Evolutionary conservation across 345 rosid genomes (phyloP).

Genomic region (Salix caprea): DNA sequence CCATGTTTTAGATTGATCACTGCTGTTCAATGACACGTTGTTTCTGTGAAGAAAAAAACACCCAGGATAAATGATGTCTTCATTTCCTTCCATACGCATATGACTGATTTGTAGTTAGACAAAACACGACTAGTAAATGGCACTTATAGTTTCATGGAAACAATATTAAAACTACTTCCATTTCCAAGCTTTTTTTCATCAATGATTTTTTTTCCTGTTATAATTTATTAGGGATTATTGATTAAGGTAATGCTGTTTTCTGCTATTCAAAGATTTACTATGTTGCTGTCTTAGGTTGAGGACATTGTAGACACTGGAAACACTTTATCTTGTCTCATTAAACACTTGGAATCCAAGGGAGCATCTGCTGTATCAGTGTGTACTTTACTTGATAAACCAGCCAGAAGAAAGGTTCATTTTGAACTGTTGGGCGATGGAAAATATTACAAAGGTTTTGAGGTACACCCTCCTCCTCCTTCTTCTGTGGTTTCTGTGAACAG

Average conservation of each 20-base stretch:
- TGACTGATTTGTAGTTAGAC: too few species aligned
- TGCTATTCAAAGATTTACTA: too few species aligned
- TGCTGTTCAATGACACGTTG: too few species aligned
- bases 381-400: constrained; percentile 68
- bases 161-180: too few species aligned
- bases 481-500: not conserved
- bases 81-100: too few species aligned
- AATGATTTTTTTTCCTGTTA: not conserved
- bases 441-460: constrained; percentile 81
- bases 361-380: constrained; percentile 84
- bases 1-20: too few species aligned
- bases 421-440: constrained; percentile 73
- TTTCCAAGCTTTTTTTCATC: too few species aligned
- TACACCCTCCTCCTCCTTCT: constrained; percentile 15
- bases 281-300: constrained; percentile 54
- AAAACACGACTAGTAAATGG: too few species aligned
- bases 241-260: not conserved
- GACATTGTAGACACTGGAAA: constrained; percentile 89
- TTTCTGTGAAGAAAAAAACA: too few species aligned
- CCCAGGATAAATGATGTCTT: too few species aligned
- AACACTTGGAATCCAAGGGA: constrained; percentile 52
- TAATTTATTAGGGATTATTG: too few species aligned
- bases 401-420: constrained; percentile 59
- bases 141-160: too few species aligned
- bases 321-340: constrained; percentile 60